phyloP scores from a whole-genome alignment of 1,284 basidiomycete species.

The Marasmius tenuissimus region DNA sequence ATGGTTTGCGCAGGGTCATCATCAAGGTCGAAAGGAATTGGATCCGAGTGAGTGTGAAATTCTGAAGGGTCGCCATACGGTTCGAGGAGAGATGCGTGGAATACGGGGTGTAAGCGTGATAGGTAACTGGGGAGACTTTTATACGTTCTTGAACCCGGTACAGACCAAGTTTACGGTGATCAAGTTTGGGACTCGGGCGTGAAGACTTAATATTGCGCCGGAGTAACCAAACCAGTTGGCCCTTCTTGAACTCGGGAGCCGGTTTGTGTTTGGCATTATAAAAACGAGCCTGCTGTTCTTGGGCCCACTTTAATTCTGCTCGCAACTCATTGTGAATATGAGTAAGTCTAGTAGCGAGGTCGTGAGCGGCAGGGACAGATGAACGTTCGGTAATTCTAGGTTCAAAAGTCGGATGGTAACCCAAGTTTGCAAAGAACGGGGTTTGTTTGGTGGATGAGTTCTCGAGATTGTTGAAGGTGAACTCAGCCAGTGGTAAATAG shows the following conservation, averaged over 20 bases:
- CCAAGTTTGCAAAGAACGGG: conserved; percentile 34
- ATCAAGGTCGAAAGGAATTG: neutral
- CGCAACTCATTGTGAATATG: conserved; percentile 25
- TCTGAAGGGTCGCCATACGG: neutral
- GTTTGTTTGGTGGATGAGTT: conserved; percentile 32
- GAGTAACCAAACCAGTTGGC: neutral
- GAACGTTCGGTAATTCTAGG: conserved; percentile 21
- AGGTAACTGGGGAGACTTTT: neutral
- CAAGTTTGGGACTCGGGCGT: neutral
- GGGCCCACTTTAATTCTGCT: conserved; percentile 25
- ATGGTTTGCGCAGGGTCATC: neutral
- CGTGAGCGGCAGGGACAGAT: conserved; percentile 20
- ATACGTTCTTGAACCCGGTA: neutral
- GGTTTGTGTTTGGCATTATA: conserved; percentile 17
- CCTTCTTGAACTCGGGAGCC: neutral
- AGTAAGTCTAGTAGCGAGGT: conserved; percentile 18
- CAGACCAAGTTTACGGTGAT: neutral
- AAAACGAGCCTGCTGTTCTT: conserved; percentile 22
- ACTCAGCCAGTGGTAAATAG: conserved; percentile 42
- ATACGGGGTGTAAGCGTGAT: neutral
- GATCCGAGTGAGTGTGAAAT: neutral
- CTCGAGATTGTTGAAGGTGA: conserved; percentile 41
- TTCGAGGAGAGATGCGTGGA: neutral
- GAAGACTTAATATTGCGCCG: neutral
- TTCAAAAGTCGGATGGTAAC: conserved; percentile 29